These are phyloP conservation scores for Blastocystis sp. DNA, from an alignment of 352 stramenopile species.

Conservation along the genomic window DNA sequence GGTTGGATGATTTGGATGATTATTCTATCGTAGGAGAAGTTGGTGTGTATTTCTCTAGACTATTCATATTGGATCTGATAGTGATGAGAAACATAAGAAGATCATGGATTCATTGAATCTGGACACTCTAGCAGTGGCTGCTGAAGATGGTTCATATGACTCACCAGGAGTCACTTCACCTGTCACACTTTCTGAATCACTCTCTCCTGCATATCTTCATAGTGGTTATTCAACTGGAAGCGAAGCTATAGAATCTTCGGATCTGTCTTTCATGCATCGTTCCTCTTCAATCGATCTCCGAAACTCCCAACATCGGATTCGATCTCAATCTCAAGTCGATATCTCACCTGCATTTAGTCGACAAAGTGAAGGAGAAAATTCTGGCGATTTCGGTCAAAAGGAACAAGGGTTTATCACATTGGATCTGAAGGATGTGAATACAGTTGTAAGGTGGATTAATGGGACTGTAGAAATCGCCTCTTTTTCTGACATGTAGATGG, in stretches of 20 bases:
- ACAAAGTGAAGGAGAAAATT: neutral
- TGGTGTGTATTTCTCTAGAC: no score
- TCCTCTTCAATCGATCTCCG: no score
- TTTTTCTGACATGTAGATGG: neutral
- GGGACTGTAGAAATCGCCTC: neutral
- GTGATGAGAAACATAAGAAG: neutral
- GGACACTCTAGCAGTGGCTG: neutral
- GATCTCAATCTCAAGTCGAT: conserved; percentile 21
- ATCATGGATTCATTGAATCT: conserved; percentile 43
- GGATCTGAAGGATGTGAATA: neutral
- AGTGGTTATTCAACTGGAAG: no score
- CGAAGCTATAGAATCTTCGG: no score
- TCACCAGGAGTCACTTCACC: no score
- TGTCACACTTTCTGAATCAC: no score
- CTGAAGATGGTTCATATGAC: no score
- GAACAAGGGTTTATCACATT: neutral
- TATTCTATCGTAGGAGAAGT: no score
- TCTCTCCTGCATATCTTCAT: no score
- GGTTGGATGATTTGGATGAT: no score
- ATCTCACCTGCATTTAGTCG: neutral
- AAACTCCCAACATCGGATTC: neutral
- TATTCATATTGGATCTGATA: neutral
- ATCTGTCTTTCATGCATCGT: no score
- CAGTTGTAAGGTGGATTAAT: neutral
- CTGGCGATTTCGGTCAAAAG: neutral